phyloP scores from a whole-genome alignment of 2,329 filamentous ascomycete species.

The Aspergillus aculeatinus region DNA sequence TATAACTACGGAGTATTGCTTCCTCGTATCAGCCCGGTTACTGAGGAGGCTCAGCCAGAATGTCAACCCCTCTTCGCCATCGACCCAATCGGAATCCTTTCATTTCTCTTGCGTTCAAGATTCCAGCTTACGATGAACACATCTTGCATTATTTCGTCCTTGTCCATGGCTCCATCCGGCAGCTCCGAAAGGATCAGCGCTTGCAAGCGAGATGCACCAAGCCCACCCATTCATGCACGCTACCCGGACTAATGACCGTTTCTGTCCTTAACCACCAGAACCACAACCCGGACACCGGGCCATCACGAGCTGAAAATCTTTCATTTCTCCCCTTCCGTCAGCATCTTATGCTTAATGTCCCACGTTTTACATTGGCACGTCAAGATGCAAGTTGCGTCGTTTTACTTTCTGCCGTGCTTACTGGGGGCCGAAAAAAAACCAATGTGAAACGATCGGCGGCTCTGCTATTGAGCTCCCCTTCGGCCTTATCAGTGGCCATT shows the following conservation, averaged over 20 bases:
- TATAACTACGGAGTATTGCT: too few species aligned
- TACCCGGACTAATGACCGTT: neutral
- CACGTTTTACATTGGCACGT: neutral
- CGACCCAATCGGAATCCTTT: neutral
- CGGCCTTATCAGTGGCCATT: neutral
- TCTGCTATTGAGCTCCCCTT: neutral
- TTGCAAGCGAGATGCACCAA: neutral
- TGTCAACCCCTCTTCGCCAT: neutral
- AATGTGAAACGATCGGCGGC: neutral
- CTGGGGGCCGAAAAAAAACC: neutral
- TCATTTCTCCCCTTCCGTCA: neutral
- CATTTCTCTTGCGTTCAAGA: neutral
- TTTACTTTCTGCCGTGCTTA: neutral
- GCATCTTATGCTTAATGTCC: neutral
- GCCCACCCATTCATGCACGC: neutral
- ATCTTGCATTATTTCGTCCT: neutral
- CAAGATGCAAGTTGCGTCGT: neutral
- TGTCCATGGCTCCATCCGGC: neutral
- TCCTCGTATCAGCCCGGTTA: neutral
- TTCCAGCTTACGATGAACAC: neutral
- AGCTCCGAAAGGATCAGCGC: neutral
- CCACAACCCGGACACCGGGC: neutral
- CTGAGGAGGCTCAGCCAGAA: neutral
- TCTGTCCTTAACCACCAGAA: neutral
- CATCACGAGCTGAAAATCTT: neutral